Base-by-base conservation (phyloP, 129 eudicot species). In the Sambucus nigra region DNA sequence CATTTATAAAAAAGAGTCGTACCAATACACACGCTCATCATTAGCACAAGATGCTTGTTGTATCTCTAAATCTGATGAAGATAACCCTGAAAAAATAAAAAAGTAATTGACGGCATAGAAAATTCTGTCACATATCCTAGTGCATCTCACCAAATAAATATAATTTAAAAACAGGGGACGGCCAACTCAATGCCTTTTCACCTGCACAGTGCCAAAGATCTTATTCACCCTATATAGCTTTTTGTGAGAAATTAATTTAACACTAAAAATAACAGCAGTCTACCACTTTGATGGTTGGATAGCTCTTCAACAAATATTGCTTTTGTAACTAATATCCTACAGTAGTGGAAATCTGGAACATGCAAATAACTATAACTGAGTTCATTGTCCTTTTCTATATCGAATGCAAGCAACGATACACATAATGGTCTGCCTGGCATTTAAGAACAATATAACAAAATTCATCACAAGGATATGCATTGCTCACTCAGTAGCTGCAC, bases 11-110 rank as follows among this genome's bases (percentile, higher is more conserved):
- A 57, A 18, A 39, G 40, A 22, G 19, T 13, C 44, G 5, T 78
- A 73, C 84, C 77, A 70, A 29, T 38, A 68, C 63, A 78, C 53
- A 29, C 83, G 64, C 55, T 76, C 84, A 24, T 81, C 79, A n/a
- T 21, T 39, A 25, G 53, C 49, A 55, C 59, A 66, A 17, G 52
- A 59, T 47, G 63, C 41, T 18, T 53, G 57, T 38, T 72, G 60
- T 39, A 76, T 53, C 24, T 52, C 57, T 53, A 76, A 20, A 48
- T 76, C 67, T 18, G 75, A 62, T 38, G 44, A 5, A 25, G 68
- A 51, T 20, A 73, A 40, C 24, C 84, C 84, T 72, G 67, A 46
- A 25, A 42, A 31, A 15, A 18, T 31, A 61, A 28, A 32, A 4
- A 26, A 51, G 2, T 49, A 47, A 47, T 47, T 11, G 18, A 29